Percentiles rank a stretch among this genome's conserved stretches.
Evolutionary conservation across 225 moss, liverwort and hornwort species (phyloP).

Genomic region (Anthoceros angustus): DNA sequence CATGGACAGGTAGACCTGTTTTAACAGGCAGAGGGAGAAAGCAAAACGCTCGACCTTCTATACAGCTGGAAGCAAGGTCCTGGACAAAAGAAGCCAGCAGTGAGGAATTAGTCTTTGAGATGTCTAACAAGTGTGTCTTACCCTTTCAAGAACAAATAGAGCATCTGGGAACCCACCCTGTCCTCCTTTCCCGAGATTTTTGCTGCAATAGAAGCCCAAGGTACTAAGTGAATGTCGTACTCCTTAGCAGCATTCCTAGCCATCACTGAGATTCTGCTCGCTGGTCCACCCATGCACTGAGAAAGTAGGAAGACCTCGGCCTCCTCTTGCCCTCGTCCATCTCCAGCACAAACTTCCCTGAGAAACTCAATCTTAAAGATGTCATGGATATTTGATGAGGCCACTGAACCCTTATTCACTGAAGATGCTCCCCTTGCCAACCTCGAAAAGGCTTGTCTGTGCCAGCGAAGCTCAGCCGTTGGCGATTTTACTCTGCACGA

Average conservation of each 20-base stretch:
- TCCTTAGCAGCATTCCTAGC: conserved; percentile 61
- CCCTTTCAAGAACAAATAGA: not conserved
- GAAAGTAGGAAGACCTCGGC: conserved; percentile 55
- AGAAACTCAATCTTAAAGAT: conserved; percentile 57
- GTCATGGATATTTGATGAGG: conserved; percentile 24
- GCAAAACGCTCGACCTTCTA: conserved; percentile 68
- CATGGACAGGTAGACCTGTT: conserved; percentile 71
- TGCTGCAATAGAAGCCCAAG: conserved; percentile 77
- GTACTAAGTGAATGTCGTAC: conserved; percentile 68
- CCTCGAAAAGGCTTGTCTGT: conserved; percentile 67
- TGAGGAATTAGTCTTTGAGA: too few species aligned
- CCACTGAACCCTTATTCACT: conserved; percentile 12
- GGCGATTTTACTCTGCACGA: conserved; percentile 42
- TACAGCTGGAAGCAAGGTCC: conserved; percentile 25
- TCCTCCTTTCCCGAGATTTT: conserved; percentile 33
- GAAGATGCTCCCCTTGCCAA: conserved; percentile 31
- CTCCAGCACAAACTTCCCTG: conserved; percentile 47
- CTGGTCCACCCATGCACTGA: conserved; percentile 58
- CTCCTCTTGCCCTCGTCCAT: conserved; percentile 28
- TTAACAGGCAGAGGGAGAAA: conserved; percentile 71
- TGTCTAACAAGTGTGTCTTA: too few species aligned
- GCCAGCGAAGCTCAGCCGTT: conserved; percentile 56
- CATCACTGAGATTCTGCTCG: conserved; percentile 51
- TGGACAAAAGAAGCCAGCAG: conserved; percentile 6
- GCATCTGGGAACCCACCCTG: conserved; percentile 7